Evolutionary conservation across 495 filamentous ascomycete species (phyloP).

Genomic region (Physcia stellaris): DNA sequence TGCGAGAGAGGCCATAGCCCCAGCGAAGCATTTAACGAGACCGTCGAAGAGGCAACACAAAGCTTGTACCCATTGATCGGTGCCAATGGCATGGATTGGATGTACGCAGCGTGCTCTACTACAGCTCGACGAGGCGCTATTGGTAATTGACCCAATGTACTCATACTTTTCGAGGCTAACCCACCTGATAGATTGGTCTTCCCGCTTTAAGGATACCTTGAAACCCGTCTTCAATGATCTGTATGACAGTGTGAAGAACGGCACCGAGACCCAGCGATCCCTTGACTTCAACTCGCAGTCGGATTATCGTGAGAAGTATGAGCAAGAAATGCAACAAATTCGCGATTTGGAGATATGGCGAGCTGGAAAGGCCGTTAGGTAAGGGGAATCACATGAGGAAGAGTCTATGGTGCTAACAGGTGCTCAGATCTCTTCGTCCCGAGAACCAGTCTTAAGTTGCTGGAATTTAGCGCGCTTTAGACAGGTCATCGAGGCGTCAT

Average conservation of each 20-base stretch:
- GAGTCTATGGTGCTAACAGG: too few species aligned
- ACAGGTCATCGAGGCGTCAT: too few species aligned
- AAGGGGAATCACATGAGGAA: constrained; percentile 19
- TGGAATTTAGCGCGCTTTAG: too few species aligned
- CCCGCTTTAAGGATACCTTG: constrained; percentile 83
- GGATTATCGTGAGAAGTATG: constrained; percentile 91
- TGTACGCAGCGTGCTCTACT: constrained; percentile 99
- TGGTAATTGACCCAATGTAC: too few species aligned
- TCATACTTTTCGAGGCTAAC: too few species aligned
- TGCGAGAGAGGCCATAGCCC: constrained; percentile 91
- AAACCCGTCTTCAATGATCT: constrained; percentile 97
- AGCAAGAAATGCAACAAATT: constrained; percentile 95
- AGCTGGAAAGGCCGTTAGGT: constrained; percentile 92
- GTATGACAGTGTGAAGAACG: constrained; percentile 79
- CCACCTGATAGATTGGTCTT: constrained; percentile 99
- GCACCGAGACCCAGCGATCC: constrained; percentile 82
- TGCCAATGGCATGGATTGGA: constrained; percentile 98
- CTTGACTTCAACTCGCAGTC: constrained; percentile 90
- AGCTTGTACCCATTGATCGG: constrained; percentile 94
- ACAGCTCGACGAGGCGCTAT: constrained; percentile 96
- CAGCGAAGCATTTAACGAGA: constrained; percentile 99
- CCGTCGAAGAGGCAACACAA: constrained; percentile 98
- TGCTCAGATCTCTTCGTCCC: constrained; percentile 58
- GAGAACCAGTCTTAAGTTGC: constrained; percentile 88
- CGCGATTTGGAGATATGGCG: constrained; percentile 95